Evolutionary conservation across 768 basidiomycete species (phyloP).

Genomic region (Boletus speciosus): DNA sequence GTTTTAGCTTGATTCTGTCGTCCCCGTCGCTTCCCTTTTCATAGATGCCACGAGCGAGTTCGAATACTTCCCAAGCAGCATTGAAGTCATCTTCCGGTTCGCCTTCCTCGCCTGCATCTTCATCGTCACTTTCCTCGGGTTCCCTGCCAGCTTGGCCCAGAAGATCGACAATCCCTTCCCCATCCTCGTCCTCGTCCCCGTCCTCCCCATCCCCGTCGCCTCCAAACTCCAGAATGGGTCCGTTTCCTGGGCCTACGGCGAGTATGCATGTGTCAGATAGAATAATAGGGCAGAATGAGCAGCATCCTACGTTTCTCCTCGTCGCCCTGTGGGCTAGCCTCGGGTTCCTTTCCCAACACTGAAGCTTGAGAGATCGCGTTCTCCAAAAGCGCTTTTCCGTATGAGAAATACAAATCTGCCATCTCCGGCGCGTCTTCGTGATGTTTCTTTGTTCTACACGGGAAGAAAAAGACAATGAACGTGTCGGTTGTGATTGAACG

Average conservation of each 20-base stretch:
- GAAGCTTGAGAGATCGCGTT: conserved; percentile 83
- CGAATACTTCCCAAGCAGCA: conserved; percentile 96
- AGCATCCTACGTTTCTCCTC: conserved; percentile 35
- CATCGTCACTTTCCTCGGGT: conserved; percentile 49
- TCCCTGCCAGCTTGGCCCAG: conserved; percentile 57
- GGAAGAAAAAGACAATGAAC: not conserved
- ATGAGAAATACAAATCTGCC: conserved; percentile 86
- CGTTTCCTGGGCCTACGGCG: conserved; percentile 39
- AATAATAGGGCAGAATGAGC: not conserved
- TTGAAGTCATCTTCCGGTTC: conserved; percentile 98
- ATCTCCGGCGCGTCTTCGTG: conserved; percentile 81
- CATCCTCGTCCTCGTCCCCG: conserved; percentile 29
- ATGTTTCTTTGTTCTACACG: conserved; percentile 61
- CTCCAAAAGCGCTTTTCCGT: conserved; percentile 91
- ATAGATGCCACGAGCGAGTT: conserved; percentile 86
- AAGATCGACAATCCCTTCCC: conserved; percentile 58
- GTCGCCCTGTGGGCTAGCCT: conserved; percentile 44
- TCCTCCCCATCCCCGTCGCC: conserved; percentile 71
- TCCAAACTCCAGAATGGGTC: conserved; percentile 75
- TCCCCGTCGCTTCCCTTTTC: conserved; percentile 58
- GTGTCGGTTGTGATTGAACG: conserved; percentile 2
- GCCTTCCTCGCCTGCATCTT: conserved; percentile 59
- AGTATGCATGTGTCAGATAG: conserved; percentile 2
- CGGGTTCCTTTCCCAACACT: conserved; percentile 84
- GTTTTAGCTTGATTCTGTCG: conserved; percentile 67